phyloP scores from a whole-genome alignment of 2,329 filamentous ascomycete species.

The Pseudogymnoascus destructans region DNA sequence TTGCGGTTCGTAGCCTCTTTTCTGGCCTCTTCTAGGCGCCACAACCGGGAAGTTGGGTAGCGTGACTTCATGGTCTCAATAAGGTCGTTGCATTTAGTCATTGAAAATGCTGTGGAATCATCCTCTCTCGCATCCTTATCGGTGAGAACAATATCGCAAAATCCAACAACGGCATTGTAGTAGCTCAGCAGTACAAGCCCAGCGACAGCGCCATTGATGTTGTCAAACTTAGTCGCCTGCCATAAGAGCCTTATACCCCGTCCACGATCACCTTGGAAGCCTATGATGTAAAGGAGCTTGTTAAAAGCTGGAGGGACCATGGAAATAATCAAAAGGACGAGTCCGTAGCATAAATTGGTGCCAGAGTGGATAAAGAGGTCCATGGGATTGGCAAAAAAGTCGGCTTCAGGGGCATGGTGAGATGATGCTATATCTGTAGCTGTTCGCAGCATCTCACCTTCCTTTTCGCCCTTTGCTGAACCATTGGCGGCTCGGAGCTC shows the following conservation, averaged over 20 bases:
- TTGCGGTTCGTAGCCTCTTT: constrained; percentile 55
- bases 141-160: constrained; percentile 72
- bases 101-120: constrained; percentile 59
- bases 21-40: constrained; percentile 78
- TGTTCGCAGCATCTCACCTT: not conserved
- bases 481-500: not conserved
- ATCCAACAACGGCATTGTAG: constrained; percentile 76
- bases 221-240: constrained; percentile 73
- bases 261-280: constrained; percentile 79
- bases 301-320: constrained; percentile 85
- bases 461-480: not conserved
- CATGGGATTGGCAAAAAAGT: constrained; percentile 58
- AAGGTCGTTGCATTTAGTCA: constrained; percentile 50
- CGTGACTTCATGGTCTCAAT: constrained; percentile 60
- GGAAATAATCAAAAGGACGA: constrained; percentile 75
- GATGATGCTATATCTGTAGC: constrained; percentile 17
- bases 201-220: constrained; percentile 85
- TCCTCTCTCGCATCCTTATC: constrained; percentile 39
- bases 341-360: constrained; percentile 77
- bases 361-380: constrained; percentile 86
- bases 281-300: constrained; percentile 75
- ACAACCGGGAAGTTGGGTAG: constrained; percentile 73
- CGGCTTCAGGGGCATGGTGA: constrained; percentile 42
- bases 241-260: constrained; percentile 77
- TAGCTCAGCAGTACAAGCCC: constrained; percentile 70